These are phyloP conservation scores for Yarrowia deformans DNA, from an alignment of 805 yeast genomes.

Conservation along the genomic window DNA sequence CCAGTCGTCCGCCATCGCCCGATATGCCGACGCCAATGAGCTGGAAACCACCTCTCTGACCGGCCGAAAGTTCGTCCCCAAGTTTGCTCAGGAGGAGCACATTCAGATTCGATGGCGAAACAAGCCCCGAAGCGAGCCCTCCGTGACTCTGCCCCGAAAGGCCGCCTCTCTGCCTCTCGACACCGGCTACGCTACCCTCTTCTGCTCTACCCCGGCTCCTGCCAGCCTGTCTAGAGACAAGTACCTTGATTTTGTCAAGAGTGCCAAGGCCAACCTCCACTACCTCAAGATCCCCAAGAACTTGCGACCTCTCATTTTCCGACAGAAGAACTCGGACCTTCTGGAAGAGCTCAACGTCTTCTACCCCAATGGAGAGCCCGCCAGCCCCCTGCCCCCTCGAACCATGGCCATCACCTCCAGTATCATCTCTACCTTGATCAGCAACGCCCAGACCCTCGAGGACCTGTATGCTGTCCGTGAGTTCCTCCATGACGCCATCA, in stretches of 20 bases:
- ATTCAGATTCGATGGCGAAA: conserved; percentile 22
- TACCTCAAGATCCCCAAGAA: conserved; percentile 39
- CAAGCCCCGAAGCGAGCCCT: conserved; percentile 23
- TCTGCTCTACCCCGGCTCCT: not conserved
- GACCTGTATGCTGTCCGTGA: not conserved
- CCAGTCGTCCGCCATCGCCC: conserved; percentile 14
- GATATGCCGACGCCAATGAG: conserved; percentile 1
- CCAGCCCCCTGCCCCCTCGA: conserved; percentile 25
- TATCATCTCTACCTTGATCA: not conserved
- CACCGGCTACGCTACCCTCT: conserved; percentile 14
- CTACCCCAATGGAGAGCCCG: conserved; percentile 19
- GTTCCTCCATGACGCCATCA: conserved; percentile 6
- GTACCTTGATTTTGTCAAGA: conserved; percentile 1
- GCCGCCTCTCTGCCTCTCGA: conserved; percentile 12
- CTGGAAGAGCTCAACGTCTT: conserved; percentile 34
- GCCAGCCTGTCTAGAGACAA: not conserved
- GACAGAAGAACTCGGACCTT: conserved; percentile 25
- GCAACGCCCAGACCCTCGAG: conserved; percentile 3
- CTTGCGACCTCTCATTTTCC: conserved; percentile 30
- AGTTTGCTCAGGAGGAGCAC: conserved; percentile 38
- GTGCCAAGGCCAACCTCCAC: not conserved
- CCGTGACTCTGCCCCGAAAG: conserved; percentile 14
- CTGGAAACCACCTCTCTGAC: conserved; percentile 30
- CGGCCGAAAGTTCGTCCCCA: conserved; percentile 31
- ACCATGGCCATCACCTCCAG: not conserved